Base-by-base conservation (phyloP, 305 asterid genomes). In the Fraxinus dipetala region DNA sequence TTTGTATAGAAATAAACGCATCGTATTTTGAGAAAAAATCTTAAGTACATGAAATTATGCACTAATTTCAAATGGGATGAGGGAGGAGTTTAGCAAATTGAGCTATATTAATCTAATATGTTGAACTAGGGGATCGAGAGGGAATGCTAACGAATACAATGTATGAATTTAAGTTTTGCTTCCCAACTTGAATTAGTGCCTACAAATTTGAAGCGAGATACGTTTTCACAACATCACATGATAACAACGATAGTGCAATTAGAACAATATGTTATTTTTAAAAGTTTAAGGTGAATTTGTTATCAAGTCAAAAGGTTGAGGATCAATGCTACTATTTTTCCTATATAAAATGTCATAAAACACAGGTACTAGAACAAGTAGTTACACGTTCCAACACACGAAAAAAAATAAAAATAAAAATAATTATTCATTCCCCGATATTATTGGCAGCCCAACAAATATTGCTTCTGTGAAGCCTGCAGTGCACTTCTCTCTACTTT, bases 401-500 rank as follows among this genome's bases (percentile, higher is more conserved):
- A 67, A 28, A 13, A 5, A 79, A 79, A 77, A 43, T 40, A 36
- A 36, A 6, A 36, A 36, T 36, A 38, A 40, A 32, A 3, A 2
- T 79, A 80, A 72, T 14, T 80, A 79, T 85, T 75, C 81, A 84
- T 78, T 40, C 87, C 87, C 80, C 85, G 72, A 32, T 70, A 20
- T 20, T 85, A 22, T 79, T 77, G 86, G 91, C 81, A 6, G 67
- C 89, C 80, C 88, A 80, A 28, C 76, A 56, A 31, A 83, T 31
- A 83, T 16, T 36, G 78, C 5, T 54, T 76, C 72, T 72, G 87
- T 79, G 22, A 74, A 4, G 20, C 13, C 76, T 43, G 31, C 36
- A 35, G 54, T 40, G 18, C 31, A 20, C 45, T 56, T 28, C 63
- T 7, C 54, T 26, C 30, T 28, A 24, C 31, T 1, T 20, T 2